Conservation (phyloP, 2,329 filamentous ascomycete genomes). For the Malbranchea cinnamomea region DNA sequence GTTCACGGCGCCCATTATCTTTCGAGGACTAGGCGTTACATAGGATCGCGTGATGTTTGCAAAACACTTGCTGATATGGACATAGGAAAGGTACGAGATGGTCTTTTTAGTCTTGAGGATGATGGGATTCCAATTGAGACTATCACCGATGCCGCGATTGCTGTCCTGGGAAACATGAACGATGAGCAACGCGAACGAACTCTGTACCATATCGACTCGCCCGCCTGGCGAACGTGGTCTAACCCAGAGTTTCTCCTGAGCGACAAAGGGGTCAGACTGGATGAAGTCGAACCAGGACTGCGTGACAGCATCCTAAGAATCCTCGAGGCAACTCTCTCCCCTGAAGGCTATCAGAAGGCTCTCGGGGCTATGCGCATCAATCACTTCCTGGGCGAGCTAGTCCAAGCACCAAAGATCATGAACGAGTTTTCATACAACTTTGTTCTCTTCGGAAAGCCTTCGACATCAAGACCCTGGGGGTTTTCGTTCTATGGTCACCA, state of each 20-base stretch:
- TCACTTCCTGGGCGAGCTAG: conserved; percentile 56
- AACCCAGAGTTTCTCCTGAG: conserved; percentile 61
- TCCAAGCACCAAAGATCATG: conserved; percentile 46
- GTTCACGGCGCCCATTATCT: conserved; percentile 6
- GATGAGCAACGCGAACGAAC: conserved; percentile 35
- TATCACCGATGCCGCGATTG: conserved; percentile 39
- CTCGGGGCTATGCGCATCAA: conserved; percentile 58
- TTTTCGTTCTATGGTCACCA: conserved; percentile 68
- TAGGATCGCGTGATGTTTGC: background rate
- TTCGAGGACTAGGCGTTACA: background rate
- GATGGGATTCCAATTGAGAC: conserved; percentile 44
- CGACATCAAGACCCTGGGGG: conserved; percentile 47
- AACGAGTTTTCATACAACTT: conserved; percentile 69
- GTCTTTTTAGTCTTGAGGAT: conserved; percentile 46
- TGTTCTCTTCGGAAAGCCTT: conserved; percentile 51
- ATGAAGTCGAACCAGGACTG: conserved; percentile 38
- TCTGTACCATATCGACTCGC: conserved; percentile 50
- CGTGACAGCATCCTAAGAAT: conserved; percentile 40
- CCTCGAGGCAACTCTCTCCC: conserved; percentile 44
- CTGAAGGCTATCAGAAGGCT: conserved; percentile 58
- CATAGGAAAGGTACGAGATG: conserved; percentile 35
- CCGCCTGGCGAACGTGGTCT: conserved; percentile 55
- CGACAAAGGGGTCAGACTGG: conserved; percentile 54
- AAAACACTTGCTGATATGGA: conserved; percentile 2
- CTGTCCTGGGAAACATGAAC: conserved; percentile 33